Evolutionary conservation across 2,329 filamentous ascomycete species (phyloP).

Genomic region (Penicillium freii): DNA sequence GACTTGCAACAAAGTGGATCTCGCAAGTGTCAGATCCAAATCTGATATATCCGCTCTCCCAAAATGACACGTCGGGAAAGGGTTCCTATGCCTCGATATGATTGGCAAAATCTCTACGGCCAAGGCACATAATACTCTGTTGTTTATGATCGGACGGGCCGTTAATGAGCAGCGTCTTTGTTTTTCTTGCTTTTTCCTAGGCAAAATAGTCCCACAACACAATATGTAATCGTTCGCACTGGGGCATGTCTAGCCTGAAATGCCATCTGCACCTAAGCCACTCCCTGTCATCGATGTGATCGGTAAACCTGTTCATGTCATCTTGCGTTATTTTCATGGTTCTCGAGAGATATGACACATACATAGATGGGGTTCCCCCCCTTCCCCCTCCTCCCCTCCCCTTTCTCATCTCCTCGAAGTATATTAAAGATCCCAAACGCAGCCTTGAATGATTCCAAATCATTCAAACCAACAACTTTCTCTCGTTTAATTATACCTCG

Average conservation of each 20-base stretch:
- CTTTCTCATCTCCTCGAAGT: background rate
- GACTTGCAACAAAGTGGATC: constrained; percentile 2
- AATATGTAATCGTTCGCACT: background rate
- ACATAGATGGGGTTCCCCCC: background rate
- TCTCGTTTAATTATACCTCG: constrained; percentile 8
- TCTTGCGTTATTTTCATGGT: constrained; percentile 2
- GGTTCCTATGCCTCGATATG: background rate
- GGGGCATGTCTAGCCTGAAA: constrained; percentile 1
- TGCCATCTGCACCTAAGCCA: background rate
- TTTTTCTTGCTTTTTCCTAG: background rate
- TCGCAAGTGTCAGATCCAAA: background rate
- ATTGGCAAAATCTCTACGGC: background rate
- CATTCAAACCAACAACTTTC: constrained; percentile 13
- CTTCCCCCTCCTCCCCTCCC: background rate
- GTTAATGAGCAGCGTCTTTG: background rate
- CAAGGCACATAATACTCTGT: background rate
- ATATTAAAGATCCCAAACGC: constrained; percentile 4
- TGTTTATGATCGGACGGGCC: background rate
- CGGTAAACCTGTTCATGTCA: background rate
- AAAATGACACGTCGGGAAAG: constrained; percentile 4
- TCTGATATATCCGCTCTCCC: constrained; percentile 1
- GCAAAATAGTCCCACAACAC: background rate
- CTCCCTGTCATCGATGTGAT: constrained; percentile 4
- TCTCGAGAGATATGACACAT: constrained; percentile 15
- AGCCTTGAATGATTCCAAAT: constrained; percentile 29